Conservation (phyloP, 352 stramenopile species). For the Phytophthora macrochlamydospora region DNA sequence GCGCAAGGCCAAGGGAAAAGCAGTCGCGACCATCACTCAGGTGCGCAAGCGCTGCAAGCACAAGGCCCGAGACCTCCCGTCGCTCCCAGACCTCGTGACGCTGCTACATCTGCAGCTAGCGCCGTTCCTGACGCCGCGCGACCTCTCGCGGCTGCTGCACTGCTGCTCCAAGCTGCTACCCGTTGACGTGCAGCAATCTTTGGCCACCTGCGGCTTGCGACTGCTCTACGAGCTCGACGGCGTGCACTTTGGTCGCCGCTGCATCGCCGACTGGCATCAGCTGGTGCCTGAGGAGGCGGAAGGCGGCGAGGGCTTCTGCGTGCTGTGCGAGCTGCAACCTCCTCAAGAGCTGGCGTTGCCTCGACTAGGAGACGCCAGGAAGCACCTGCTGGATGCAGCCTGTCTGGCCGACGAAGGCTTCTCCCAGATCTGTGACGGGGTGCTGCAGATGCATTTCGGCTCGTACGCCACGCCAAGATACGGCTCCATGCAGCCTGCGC, state of each 20-base stretch:
- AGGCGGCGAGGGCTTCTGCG: conserved; percentile 17
- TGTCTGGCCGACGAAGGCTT: conserved; percentile 20
- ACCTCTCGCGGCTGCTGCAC: conserved; percentile 24
- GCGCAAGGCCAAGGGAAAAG: not conserved
- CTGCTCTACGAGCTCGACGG: conserved; percentile 13
- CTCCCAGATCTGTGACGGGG: conserved; percentile 7
- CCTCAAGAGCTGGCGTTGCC: conserved; percentile 28
- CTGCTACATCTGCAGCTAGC: conserved; percentile 29
- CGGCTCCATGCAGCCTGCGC: conserved; percentile 28
- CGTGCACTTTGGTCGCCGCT: conserved; percentile 27
- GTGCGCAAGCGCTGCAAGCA: not conserved
- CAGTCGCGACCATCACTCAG: not conserved
- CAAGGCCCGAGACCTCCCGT: not conserved
- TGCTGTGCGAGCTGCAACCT: conserved; percentile 5
- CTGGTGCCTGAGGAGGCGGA: conserved; percentile 23
- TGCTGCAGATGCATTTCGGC: conserved; percentile 34
- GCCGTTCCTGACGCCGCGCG: conserved; percentile 28
- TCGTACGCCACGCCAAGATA: conserved; percentile 17
- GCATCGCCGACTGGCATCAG: conserved; percentile 34
- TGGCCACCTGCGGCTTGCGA: conserved; percentile 20
- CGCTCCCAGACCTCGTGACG: conserved; percentile 22
- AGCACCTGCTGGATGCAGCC: conserved; percentile 24
- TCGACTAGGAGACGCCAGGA: conserved; percentile 10
- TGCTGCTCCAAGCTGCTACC: conserved; percentile 8
- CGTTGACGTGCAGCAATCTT: conserved; percentile 8